phyloP scores from a whole-genome alignment of 805 yeast species.

The Alloascoidea africana region DNA sequence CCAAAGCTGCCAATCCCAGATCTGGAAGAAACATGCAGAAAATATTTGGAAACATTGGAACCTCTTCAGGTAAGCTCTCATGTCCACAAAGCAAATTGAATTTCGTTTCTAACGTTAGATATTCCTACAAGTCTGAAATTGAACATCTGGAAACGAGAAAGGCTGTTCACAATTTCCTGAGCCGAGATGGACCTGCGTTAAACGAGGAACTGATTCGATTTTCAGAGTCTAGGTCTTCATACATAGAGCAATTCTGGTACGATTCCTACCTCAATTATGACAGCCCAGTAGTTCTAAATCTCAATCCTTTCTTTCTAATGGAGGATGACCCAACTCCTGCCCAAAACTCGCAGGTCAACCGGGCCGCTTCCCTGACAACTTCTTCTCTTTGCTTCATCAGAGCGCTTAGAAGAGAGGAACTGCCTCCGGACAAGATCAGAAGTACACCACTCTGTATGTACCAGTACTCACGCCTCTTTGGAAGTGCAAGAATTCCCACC shows the following conservation, averaged over 20 bases:
- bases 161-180: constrained; percentile 43
- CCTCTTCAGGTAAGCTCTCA: constrained; percentile 48
- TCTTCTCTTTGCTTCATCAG: constrained; percentile 69
- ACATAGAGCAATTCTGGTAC: constrained; percentile 90
- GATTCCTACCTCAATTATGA: constrained; percentile 82
- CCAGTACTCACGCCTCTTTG: constrained; percentile 77
- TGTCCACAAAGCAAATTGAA: not conserved
- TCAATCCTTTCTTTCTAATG: constrained; percentile 78
- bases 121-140: constrained; percentile 31
- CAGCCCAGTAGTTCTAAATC: constrained; percentile 67
- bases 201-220: constrained; percentile 53
- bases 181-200: constrained; percentile 36
- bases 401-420: constrained; percentile 60
- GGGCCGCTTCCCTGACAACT: constrained; percentile 72
- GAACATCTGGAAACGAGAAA: constrained; percentile 48
- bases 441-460: constrained; percentile 76
- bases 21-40: constrained; percentile 46
- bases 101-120: not conserved
- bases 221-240: constrained; percentile 50
- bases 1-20: constrained; percentile 72
- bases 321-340: constrained; percentile 83
- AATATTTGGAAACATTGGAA: constrained; percentile 49
- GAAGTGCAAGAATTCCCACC: constrained; percentile 78
- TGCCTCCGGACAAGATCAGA: constrained; percentile 54
- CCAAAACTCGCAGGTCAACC: constrained; percentile 54